A percentile compares a stretch with the other conserved stretches of the same genome.
Evolutionary conservation across 176 grass and related monocot species (phyloP).

Genomic region (Tillandsia fasciculata): DNA sequence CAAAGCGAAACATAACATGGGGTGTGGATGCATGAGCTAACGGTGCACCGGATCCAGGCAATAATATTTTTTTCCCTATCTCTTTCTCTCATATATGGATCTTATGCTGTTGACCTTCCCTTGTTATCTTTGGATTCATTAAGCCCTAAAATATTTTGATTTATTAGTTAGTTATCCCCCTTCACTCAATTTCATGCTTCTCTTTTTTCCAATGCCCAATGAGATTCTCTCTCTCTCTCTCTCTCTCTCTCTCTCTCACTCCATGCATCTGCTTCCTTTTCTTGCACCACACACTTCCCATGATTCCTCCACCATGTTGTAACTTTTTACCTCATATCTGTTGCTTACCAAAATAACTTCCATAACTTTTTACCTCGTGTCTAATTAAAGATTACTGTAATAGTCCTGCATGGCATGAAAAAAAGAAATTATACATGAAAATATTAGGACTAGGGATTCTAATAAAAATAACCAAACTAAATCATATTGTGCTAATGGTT

Average conservation of each 20-base stretch:
- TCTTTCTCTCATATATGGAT: background rate
- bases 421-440: no score
- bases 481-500: no score
- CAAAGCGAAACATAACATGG: no score
- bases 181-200: conserved; percentile 2
- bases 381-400: background rate
- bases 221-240: background rate
- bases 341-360: no score
- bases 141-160: background rate
- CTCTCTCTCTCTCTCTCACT: background rate
- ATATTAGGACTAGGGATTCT: no score
- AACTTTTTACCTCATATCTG: no score
- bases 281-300: background rate
- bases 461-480: no score
- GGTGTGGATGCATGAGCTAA: no score
- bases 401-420: no score
- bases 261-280: background rate
- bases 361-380: background rate
- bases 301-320: no score
- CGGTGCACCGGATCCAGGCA: no score
- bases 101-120: background rate
- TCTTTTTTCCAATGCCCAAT: background rate
- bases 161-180: background rate
- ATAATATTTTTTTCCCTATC: no score
- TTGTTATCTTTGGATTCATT: background rate